phyloP scores from a whole-genome alignment of 495 filamentous ascomycete genomes.

The Aspergillus asperescens region DNA sequence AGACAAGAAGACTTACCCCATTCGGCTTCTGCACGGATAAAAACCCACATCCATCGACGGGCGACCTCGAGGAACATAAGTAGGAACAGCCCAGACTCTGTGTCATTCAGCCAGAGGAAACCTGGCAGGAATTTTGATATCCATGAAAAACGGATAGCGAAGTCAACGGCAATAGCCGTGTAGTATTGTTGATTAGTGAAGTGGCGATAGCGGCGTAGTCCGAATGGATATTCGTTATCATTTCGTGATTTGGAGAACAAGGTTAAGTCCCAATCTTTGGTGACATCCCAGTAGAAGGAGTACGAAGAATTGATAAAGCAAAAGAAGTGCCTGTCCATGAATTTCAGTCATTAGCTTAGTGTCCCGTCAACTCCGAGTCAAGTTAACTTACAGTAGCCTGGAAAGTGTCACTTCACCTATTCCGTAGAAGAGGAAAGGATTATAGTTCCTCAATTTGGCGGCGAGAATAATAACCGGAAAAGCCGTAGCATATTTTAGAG shows the following conservation, averaged over 20 bases:
- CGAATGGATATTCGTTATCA: slow-evolving; percentile 63
- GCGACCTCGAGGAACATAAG: slow-evolving; percentile 81
- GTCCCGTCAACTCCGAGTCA: not conserved
- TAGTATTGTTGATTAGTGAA: slow-evolving; percentile 77
- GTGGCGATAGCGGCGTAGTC: slow-evolving; percentile 65
- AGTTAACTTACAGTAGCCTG: slow-evolving; percentile 47
- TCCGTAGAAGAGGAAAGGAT: slow-evolving; percentile 46
- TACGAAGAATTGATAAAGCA: slow-evolving; percentile 79
- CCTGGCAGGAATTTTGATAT: slow-evolving; percentile 74
- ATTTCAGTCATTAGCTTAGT: not conserved
- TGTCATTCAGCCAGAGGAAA: slow-evolving; percentile 73
- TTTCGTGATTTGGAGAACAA: slow-evolving; percentile 57
- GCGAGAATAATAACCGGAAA: slow-evolving; percentile 85
- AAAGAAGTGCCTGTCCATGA: slow-evolving; percentile 45
- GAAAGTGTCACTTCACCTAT: slow-evolving; percentile 54
- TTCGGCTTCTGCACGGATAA: slow-evolving; percentile 90
- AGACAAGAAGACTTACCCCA: slow-evolving; percentile 55
- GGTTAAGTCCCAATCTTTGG: slow-evolving; percentile 92
- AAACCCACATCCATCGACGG: slow-evolving; percentile 93
- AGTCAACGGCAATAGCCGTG: slow-evolving; percentile 68
- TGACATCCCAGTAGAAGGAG: slow-evolving; percentile 97
- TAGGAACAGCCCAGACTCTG: slow-evolving; percentile 81
- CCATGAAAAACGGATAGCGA: slow-evolving; percentile 85
- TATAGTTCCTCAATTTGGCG: slow-evolving; percentile 65
- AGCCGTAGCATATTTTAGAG: slow-evolving; percentile 82